Evolutionary conservation across 768 basidiomycete genomes (phyloP).

Genomic region (Naematelia encephala): DNA sequence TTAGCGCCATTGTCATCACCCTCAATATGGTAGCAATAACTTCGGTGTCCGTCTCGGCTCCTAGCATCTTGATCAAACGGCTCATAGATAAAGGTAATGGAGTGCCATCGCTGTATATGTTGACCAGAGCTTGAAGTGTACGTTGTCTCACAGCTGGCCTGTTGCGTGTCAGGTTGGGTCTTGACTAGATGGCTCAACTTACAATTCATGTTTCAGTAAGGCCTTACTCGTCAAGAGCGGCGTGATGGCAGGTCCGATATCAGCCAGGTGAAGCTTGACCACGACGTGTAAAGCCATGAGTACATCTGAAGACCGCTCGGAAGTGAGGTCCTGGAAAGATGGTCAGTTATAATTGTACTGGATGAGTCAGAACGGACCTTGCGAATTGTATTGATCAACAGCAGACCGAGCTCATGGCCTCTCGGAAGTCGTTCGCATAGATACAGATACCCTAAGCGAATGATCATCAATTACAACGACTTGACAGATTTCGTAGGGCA

Average conservation of each 20-base stretch:
- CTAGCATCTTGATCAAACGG: conserved; percentile 18
- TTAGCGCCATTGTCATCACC: conserved; percentile 13
- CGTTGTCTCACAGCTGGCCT: conserved; percentile 28
- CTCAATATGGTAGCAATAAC: conserved; percentile 18
- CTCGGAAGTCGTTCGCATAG: conserved; percentile 30
- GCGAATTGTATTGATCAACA: conserved; percentile 45
- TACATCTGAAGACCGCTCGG: conserved; percentile 9
- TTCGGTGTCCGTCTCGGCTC: conserved; percentile 4
- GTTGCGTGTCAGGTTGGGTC: neutral
- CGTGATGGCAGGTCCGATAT: conserved; percentile 35
- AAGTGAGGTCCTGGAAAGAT: conserved; percentile 28
- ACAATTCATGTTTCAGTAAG: conserved; percentile 32
- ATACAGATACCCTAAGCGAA: conserved; percentile 33
- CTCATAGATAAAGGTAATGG: conserved; percentile 34
- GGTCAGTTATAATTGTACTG: neutral
- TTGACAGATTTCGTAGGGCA: neutral
- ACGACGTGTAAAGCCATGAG: conserved; percentile 33
- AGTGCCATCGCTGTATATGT: conserved; percentile 13
- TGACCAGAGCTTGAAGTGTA: conserved; percentile 20
- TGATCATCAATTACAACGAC: neutral
- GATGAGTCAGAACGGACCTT: conserved; percentile 23
- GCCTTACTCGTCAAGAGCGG: conserved; percentile 23
- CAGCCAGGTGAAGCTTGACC: conserved; percentile 25
- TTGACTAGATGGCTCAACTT: conserved; percentile 5
- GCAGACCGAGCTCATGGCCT: conserved; percentile 32